Conservation (phyloP, 2,329 filamentous ascomycete genomes). For the Fusarium penzigii region DNA sequence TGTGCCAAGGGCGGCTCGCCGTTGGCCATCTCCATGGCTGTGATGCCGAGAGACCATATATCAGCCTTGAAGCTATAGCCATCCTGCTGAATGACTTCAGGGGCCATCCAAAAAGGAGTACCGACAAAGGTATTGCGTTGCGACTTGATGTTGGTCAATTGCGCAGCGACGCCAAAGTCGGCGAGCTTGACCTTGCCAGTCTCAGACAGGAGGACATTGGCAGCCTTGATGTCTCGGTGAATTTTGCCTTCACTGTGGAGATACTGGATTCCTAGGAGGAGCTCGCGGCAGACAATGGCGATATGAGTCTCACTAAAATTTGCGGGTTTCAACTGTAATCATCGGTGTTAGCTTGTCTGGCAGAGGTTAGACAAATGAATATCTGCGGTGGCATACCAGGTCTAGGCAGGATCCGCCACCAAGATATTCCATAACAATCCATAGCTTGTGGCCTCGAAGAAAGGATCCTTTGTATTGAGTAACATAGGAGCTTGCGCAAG, state of each 20-base stretch:
- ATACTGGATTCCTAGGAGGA: constrained; percentile 88
- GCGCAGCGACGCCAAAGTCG: constrained; percentile 95
- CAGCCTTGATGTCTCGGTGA: constrained; percentile 94
- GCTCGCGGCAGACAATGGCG: constrained; percentile 89
- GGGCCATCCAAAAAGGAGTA: constrained; percentile 97
- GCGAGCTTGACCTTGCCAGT: constrained; percentile 91
- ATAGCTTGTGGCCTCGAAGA: constrained; percentile 92
- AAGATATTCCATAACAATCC: constrained; percentile 99
- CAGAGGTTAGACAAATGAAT: background rate
- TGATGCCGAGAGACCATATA: constrained; percentile 91
- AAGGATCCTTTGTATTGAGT: constrained; percentile 98
- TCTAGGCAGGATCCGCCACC: constrained; percentile 95
- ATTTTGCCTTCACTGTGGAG: constrained; percentile 94
- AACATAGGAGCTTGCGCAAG: constrained; percentile 89
- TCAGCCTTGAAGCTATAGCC: constrained; percentile 86
- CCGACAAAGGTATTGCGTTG: constrained; percentile 97
- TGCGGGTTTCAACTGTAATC: constrained; percentile 77
- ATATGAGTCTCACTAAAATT: constrained; percentile 88
- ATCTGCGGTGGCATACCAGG: constrained; percentile 58
- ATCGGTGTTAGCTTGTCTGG: background rate
- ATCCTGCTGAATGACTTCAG: constrained; percentile 88
- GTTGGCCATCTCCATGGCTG: constrained; percentile 84
- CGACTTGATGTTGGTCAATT: constrained; percentile 96
- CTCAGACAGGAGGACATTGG: constrained; percentile 91
- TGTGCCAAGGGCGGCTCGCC: constrained; percentile 86